phyloP scores from a whole-genome alignment of 2,329 filamentous ascomycete species.

The Fusarium sp. region DNA sequence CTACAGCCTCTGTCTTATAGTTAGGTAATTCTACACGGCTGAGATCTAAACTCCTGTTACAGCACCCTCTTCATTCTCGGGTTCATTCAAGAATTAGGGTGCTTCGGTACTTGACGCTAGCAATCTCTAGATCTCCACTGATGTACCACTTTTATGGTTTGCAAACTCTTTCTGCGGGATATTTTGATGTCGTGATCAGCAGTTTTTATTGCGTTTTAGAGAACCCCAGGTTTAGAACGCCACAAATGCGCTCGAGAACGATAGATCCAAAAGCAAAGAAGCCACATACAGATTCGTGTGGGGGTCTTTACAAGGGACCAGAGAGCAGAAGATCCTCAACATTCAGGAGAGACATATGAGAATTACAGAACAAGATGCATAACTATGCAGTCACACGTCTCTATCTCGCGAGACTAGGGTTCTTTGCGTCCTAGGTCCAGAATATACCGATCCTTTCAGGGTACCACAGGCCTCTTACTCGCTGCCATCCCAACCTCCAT shows the following conservation, averaged over 20 bases:
- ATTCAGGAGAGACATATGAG: neutral
- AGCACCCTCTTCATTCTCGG: neutral
- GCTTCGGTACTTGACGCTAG: conserved; percentile 5
- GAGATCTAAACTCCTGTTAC: neutral
- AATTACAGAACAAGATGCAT: neutral
- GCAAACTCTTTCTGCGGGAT: conserved; percentile 15
- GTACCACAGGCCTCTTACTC: conserved; percentile 4
- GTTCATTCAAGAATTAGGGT: neutral
- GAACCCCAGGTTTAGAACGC: conserved; percentile 17
- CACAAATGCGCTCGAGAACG: conserved; percentile 17
- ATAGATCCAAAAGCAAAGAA: neutral
- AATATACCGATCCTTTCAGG: conserved; percentile 1
- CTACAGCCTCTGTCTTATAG: neutral
- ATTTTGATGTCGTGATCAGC: conserved; percentile 40
- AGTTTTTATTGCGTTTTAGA: conserved; percentile 31
- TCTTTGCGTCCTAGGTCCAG: conserved; percentile 1
- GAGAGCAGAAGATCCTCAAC: neutral
- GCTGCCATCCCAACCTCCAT: conserved; percentile 15
- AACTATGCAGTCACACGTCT: neutral
- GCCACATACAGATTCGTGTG: conserved; percentile 13
- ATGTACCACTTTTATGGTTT: conserved; percentile 31
- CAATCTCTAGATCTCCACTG: conserved; percentile 15
- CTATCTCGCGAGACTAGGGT: neutral
- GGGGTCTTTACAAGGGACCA: neutral
- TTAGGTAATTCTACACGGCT: neutral